Base-by-base conservation (phyloP, 2,329 filamentous ascomycete species). In the Epichloe festucae region DNA sequence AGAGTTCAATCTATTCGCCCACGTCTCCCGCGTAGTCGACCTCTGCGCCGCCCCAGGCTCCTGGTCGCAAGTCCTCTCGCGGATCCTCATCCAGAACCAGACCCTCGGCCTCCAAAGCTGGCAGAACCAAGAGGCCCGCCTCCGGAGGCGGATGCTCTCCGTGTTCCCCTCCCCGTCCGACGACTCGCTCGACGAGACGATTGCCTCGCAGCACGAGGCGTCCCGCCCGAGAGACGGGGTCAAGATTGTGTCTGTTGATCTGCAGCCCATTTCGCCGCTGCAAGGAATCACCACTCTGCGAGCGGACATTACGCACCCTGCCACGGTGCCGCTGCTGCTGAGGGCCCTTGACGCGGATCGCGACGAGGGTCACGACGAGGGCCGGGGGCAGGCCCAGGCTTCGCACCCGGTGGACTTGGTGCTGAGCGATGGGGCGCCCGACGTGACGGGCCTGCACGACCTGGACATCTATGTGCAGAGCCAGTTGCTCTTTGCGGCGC, bases 391-490 rank as follows among this genome's bases (percentile, higher is more conserved):
- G 12, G 31, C 27, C 8, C 27, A 43, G 58, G 78, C 85, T 2
- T 79, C 83, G 1, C 81, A 89, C 47, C 87, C 85, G 0, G 91
- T 97, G 14, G 93, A 98, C 63, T 78, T 98, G 1, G 91, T 98
- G 23, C 80, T 98, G 56, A 95, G 89, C 53, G 93, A 98, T 61
- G 93, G 93, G 50, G 93, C 93, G 0, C 93, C 93, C 0, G 93
- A 98, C 62, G 93, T 98, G 12, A 98, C 93, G 0, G 93, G 93
- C 19, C 77, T 98, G 1, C 93, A 98, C 67, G 93, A 98, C 66
- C 80, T 98, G 38, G 93, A 98, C 68, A 97, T 97, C 59, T 98
- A 98, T 69, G 87, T 98, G 17, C 93, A 98, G 70, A 90, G 87
- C 8, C 93, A 97, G 69, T 78, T 98, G 8, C 83, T 98, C 48